Conservation (phyloP, 441 rosid genomes). For the Iberis amara region DNA sequence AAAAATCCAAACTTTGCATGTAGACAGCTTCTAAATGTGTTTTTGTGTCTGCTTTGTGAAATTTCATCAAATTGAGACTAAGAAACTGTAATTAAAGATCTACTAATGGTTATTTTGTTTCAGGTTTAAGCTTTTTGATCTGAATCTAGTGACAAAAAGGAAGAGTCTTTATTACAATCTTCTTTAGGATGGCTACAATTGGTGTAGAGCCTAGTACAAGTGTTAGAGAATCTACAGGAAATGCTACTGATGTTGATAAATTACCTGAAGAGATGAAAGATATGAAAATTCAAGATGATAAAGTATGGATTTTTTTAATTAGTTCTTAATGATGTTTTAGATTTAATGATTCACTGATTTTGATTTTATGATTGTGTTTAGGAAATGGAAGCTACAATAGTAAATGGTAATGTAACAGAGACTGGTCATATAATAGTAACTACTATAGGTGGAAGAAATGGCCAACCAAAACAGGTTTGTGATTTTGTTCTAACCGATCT, state of each 20-base stretch:
- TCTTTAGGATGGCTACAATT: constrained; percentile 55
- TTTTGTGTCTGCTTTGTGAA: constrained; percentile 2
- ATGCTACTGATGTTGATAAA: constrained; percentile 54
- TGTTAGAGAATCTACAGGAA: constrained; percentile 45
- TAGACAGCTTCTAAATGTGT: constrained; percentile 15
- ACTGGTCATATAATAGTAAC: constrained; percentile 96
- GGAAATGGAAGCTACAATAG: constrained; percentile 86
- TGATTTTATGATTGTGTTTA: constrained; percentile 28
- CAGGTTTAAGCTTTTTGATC: constrained; percentile 28
- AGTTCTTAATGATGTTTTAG: neutral
- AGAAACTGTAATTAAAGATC: too few species aligned
- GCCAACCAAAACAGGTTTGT: constrained; percentile 86
- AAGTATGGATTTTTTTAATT: constrained; percentile 32
- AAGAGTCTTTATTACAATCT: constrained; percentile 5
- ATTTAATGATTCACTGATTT: neutral
- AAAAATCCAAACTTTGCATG: constrained; percentile 23
- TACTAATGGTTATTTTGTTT: constrained; percentile 1
- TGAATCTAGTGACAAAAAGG: constrained; percentile 27
- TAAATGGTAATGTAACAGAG: constrained; percentile 87
- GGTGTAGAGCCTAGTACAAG: constrained; percentile 48
- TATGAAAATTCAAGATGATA: constrained; percentile 89
- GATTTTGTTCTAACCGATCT: too few species aligned
- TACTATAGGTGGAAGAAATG: constrained; percentile 92
- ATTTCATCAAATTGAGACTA: neutral
- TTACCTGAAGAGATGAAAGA: constrained; percentile 84